Base-by-base conservation (phyloP, 495 filamentous ascomycete species). In the Annulohypoxylon bovei region DNA sequence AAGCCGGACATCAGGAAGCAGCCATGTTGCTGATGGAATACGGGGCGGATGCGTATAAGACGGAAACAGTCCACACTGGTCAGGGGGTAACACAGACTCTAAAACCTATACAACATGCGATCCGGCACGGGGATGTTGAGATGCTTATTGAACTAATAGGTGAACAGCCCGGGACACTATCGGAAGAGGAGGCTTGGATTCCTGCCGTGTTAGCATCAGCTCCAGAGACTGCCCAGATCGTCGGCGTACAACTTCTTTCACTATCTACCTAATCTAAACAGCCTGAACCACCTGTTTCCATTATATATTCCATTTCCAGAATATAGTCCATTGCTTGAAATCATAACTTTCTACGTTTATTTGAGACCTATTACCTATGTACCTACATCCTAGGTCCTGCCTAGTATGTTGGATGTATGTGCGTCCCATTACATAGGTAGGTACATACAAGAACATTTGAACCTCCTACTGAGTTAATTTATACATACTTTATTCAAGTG, bases 91-190 rank as follows among this genome's bases (percentile, higher is more conserved):
- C 9, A n/a, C 28, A 37, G 22, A 37, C 18, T 5, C 12, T 50
- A 11, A 62, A 35, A 20, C 42, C 58, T 6, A 44, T 62, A 25
- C 58, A 62, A 11, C 35, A 49, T 39, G 58, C 44, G 11, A 50
- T 62, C 18, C 40, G 30, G 4, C 16, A 7, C 7, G 58, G 42
- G 11, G 4, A 37, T 12, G 11, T 42, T 18, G 18, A 22, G 7
- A 62, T 62, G 23, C 44, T 50, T 16, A n/a, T 22, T n/a, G 40
- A 47, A n/a, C 37, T 62, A 8, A 8, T 50, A 9, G 12, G 20
- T 6, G 6, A 35, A 3, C 52, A 37, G 4, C 12, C 30, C 1
- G 14, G 7, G 8, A 6, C 16, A n/a, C 52, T 55, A 6, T 32
- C 49, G 16, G 8, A 22, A 16, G 11, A 50, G 20, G 58, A 62